These are phyloP conservation scores for Rhizopogon salebrosus DNA, from an alignment of 768 basidiomycete species.

Conservation along the genomic window DNA sequence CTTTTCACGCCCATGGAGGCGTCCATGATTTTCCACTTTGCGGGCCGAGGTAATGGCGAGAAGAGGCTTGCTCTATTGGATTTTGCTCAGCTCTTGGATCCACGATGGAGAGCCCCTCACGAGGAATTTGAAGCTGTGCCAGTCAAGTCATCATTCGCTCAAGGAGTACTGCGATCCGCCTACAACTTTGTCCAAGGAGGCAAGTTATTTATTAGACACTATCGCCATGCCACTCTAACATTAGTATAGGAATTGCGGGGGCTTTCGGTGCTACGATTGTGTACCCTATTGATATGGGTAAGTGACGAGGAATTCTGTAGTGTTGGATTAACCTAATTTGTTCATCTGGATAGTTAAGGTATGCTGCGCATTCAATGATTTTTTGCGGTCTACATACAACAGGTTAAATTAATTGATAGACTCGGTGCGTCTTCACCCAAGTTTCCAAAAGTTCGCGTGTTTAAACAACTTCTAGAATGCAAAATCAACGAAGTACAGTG, in stretches of 20 bases:
- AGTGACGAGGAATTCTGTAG: conserved; percentile 25
- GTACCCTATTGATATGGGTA: conserved; percentile 92
- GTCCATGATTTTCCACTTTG: conserved; percentile 98
- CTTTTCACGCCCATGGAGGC: conserved; percentile 98
- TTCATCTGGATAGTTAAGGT: conserved; percentile 60
- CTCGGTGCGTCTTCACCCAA: conserved; percentile 40
- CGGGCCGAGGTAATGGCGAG: conserved; percentile 66
- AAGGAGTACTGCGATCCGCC: conserved; percentile 57
- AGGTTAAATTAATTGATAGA: conserved; percentile 32
- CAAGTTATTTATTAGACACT: conserved; percentile 22
- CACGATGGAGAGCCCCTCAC: conserved; percentile 76
- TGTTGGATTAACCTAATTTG: conserved; percentile 7
- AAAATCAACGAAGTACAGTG: conserved; percentile 95
- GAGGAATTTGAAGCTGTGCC: conserved; percentile 39
- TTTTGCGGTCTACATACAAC: neutral
- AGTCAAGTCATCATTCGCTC: conserved; percentile 39
- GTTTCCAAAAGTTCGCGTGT: conserved; percentile 1
- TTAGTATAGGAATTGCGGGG: conserved; percentile 73
- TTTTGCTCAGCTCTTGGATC: conserved; percentile 90
- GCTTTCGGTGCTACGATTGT: conserved; percentile 96
- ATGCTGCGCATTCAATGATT: conserved; percentile 17
- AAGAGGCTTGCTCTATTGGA: conserved; percentile 81
- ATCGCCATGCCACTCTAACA: conserved; percentile 8
- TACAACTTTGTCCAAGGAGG: conserved; percentile 91
- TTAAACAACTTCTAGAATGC: conserved; percentile 55